Conservation (phyloP, 2,329 filamentous ascomycete genomes). For the Colletotrichum scovillei region DNA sequence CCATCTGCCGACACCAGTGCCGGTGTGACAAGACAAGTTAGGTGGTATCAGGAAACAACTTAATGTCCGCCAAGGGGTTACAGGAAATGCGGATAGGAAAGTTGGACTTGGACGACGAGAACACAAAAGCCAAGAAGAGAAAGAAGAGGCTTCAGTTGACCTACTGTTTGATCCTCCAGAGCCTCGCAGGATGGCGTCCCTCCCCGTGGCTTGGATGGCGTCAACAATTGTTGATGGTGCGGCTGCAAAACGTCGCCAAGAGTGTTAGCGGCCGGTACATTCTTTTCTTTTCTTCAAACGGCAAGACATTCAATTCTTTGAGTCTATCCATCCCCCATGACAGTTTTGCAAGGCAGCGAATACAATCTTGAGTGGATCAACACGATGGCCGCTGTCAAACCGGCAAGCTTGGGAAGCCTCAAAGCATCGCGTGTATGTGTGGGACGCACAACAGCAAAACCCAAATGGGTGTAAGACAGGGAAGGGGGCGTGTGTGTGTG, state of each 20-base stretch:
- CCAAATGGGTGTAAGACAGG: background rate
- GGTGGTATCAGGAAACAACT: constrained; percentile 25
- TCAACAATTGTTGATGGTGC: constrained; percentile 90
- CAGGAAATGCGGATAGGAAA: background rate
- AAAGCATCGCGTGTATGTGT: background rate
- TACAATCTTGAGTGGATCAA: background rate
- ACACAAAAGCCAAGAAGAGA: background rate
- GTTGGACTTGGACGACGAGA: background rate
- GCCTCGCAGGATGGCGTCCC: constrained; percentile 93
- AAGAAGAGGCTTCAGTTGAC: constrained; percentile 47
- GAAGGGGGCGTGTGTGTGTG: background rate
- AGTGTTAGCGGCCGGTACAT: constrained; percentile 11
- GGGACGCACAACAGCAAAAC: too few species aligned
- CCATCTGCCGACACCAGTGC: constrained; percentile 19
- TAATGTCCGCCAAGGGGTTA: constrained; percentile 29
- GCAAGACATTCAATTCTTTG: constrained; percentile 16
- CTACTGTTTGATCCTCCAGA: constrained; percentile 86
- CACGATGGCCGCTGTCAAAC: background rate
- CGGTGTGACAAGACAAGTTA: constrained; percentile 16
- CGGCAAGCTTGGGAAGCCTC: constrained; percentile 7
- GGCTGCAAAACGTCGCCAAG: constrained; percentile 55
- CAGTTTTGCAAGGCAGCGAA: background rate
- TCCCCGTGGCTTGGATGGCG: constrained; percentile 88
- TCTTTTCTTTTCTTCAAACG: background rate
- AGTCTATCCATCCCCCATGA: background rate